phyloP scores from a whole-genome alignment of 352 stramenopile genomes.

The Phytophthora sansomeana region DNA sequence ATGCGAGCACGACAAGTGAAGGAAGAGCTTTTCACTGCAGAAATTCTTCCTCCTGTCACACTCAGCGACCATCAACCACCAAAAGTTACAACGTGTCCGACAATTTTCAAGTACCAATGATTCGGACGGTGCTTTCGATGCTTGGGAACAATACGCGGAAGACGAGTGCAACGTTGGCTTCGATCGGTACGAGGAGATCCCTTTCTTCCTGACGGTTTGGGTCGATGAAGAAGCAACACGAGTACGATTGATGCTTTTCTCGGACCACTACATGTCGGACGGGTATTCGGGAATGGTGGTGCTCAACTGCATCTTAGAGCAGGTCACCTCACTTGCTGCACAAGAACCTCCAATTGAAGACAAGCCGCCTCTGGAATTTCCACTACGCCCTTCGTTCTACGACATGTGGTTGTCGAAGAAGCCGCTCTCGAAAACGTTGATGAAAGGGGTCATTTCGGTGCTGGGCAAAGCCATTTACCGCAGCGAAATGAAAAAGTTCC shows the following conservation, averaged over 20 bases:
- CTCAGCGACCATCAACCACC: constrained; percentile 23
- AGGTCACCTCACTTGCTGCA: constrained; percentile 20
- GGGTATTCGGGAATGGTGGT: constrained; percentile 44
- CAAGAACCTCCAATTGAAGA: constrained; percentile 1
- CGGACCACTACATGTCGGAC: constrained; percentile 58
- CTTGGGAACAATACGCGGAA: constrained; percentile 35
- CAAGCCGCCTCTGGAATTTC: constrained; percentile 4
- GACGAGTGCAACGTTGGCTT: constrained; percentile 38
- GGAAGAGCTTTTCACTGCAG: constrained; percentile 31
- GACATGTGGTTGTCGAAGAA: constrained; percentile 36
- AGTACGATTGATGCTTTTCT: constrained; percentile 50
- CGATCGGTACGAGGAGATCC: constrained; percentile 46
- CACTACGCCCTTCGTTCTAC: constrained; percentile 39
- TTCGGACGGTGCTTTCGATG: neutral
- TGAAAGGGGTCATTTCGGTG: constrained; percentile 21
- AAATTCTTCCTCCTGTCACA: constrained; percentile 37
- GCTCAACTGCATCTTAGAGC: constrained; percentile 47
- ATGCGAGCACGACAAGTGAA: constrained; percentile 49
- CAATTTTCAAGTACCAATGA: neutral
- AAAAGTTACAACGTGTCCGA: constrained; percentile 27
- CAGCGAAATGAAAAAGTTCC: constrained; percentile 26
- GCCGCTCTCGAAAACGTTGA: constrained; percentile 23
- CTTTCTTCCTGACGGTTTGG: constrained; percentile 46
- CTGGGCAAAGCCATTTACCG: constrained; percentile 28
- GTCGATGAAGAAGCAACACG: constrained; percentile 13